Base-by-base conservation (phyloP, 2,329 filamentous ascomycete genomes). In the Alternaria metachromatica region DNA sequence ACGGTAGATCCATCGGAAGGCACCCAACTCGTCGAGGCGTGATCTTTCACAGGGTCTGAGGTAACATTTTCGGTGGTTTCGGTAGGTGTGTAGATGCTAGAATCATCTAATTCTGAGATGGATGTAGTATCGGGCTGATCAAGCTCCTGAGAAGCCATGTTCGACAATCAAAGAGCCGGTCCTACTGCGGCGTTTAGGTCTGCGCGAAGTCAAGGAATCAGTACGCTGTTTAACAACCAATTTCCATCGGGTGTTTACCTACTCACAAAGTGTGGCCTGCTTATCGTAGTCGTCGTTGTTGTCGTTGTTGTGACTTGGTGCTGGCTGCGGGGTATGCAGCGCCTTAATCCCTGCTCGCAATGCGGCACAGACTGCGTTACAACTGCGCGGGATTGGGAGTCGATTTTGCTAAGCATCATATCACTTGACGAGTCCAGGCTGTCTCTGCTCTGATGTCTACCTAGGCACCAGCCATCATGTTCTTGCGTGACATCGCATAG, bases 1-100 rank as follows among this genome's bases (percentile, higher is more conserved):
- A 51, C 45, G 20, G 56, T 65, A 18, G 37, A 54, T 18, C 56
- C 56, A 44, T 65, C 12, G 4, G 56, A 55, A 20, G 60, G 63
- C 12, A 63, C 26, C 21, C 53, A 50, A 33, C 51, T 58, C 9
- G 18, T 33, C 26, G 20, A 15, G 25, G 13, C 55, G 55, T 50
- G 25, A 45, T 41, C 44, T 50, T 23, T 33, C 45, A 45, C 28
- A 30, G 28, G 23, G 12, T 33, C 54, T 28, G 13, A 2, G 51
- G 25, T 30, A 21, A 13, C 25, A 7, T 50, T n/a, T 51, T 57
- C 44, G 18, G 63, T 21, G 13, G 58, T 50, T 3, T 6, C n/a
- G 18, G 58, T 37, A 23, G 58, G 56, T 50, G 59, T 61, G 6
- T 51, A 51, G 18, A 57, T 57, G 45, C 51, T 57, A n/a, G 18